Evolutionary conservation across 306 rosid species (phyloP).

Genomic region (Sesbania bispinosa): DNA sequence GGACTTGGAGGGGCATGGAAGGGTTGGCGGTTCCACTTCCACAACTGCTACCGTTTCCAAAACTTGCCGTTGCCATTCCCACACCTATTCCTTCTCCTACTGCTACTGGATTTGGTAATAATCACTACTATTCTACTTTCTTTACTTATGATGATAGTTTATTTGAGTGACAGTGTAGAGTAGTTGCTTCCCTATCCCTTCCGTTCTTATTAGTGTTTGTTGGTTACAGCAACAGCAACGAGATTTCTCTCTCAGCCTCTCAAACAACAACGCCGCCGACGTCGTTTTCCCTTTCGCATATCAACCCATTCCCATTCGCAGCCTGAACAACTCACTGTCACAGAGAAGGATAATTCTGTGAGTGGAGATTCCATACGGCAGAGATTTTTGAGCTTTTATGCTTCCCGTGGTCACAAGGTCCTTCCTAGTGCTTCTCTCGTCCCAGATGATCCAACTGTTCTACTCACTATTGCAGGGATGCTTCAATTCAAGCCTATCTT

Average conservation of each 20-base stretch:
- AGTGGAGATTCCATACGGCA: constrained; percentile 77
- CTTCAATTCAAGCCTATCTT: constrained; percentile 93
- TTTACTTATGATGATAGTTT: too few relatives aligned
- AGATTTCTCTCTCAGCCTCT: background rate
- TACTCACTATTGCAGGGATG: constrained; percentile 96
- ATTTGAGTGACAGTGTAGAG: too few relatives aligned
- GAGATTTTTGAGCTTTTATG: constrained; percentile 67
- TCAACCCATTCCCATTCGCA: background rate
- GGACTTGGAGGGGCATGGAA: too few relatives aligned
- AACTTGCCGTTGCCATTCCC: background rate
- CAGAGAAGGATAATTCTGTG: too few relatives aligned
- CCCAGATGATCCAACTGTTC: constrained; percentile 91
- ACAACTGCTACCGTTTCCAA: constrained; percentile 2
- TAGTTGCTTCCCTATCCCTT: too few relatives aligned
- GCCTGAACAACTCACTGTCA: constrained; percentile 22
- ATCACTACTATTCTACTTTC: too few relatives aligned
- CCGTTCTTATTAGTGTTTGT: too few relatives aligned
- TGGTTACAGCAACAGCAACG: too few relatives aligned
- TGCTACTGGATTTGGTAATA: too few relatives aligned
- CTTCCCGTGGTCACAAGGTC: constrained; percentile 76
- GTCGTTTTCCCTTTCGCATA: constrained; percentile 42
- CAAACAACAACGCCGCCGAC: constrained; percentile 7
- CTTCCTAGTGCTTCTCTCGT: constrained; percentile 93
- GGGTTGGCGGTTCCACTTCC: constrained; percentile 23
- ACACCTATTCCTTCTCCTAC: too few relatives aligned